Evolutionary conservation across 192 early-diverging fungal genomes (phyloP).

Genomic region (Phycomyces blakesleeanus): DNA sequence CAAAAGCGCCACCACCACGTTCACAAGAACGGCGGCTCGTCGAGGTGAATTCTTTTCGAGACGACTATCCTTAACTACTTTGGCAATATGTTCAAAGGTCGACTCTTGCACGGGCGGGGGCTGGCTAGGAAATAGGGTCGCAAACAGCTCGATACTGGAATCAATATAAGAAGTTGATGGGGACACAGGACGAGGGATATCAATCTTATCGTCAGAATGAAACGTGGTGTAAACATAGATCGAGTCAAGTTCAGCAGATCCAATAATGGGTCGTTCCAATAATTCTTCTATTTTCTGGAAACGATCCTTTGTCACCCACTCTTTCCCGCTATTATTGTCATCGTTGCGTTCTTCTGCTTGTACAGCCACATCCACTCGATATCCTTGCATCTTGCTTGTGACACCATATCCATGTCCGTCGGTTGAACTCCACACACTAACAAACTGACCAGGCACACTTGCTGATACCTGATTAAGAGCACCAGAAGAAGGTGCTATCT

Average conservation of each 20-base stretch:
- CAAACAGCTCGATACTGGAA: constrained; percentile 73
- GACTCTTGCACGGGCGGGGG: constrained; percentile 70
- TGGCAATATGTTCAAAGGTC: constrained; percentile 69
- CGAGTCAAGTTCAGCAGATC: constrained; percentile 64
- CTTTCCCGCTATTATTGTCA: constrained; percentile 39
- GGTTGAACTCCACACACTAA: constrained; percentile 49
- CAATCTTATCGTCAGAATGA: constrained; percentile 9
- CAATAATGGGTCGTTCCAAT: constrained; percentile 55
- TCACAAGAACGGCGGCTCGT: constrained; percentile 75
- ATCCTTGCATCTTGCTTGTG: constrained; percentile 50
- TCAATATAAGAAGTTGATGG: constrained; percentile 68
- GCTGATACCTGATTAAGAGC: constrained; percentile 44
- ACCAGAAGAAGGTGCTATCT: constrained; percentile 40
- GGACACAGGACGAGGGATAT: constrained; percentile 44
- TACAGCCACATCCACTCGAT: constrained; percentile 41
- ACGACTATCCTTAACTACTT: constrained; percentile 57
- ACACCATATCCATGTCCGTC: constrained; percentile 58
- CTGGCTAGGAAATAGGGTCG: constrained; percentile 66
- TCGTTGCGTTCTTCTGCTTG: constrained; percentile 36
- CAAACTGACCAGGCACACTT: constrained; percentile 44
- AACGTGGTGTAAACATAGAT: constrained; percentile 47
- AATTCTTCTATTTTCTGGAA: constrained; percentile 35
- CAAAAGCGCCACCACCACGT: constrained; percentile 70
- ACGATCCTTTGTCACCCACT: constrained; percentile 41
- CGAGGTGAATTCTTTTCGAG: constrained; percentile 66